A percentile compares a stretch with the other conserved stretches of the same genome.
phyloP scores from a whole-genome alignment of 345 rosid genomes.

The Citrus medica region DNA sequence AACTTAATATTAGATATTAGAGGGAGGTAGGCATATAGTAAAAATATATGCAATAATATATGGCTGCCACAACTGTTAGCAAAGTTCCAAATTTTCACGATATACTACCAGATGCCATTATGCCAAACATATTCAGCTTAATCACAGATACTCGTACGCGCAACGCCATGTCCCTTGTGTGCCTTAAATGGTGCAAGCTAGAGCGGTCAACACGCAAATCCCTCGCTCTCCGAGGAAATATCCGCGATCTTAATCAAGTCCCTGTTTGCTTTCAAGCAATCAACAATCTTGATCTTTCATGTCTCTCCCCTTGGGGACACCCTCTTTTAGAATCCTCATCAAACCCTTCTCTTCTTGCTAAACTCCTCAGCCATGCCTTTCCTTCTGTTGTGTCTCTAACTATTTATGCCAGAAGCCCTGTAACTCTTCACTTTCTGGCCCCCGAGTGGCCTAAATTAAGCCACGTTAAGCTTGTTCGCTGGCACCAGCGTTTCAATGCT shows the following conservation, averaged over 20 bases:
- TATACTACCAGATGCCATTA: constrained; percentile 56
- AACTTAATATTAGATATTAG: not conserved
- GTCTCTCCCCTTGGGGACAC: constrained; percentile 86
- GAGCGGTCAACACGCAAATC: constrained; percentile 73
- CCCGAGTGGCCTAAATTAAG: constrained; percentile 56
- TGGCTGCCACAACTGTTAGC: not conserved
- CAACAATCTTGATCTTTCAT: constrained; percentile 69
- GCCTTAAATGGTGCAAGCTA: constrained; percentile 54
- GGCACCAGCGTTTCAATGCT: constrained; percentile 68
- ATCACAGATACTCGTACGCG: constrained; percentile 63
- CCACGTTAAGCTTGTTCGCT: constrained; percentile 67
- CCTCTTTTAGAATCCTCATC: constrained; percentile 40
- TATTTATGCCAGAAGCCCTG: constrained; percentile 59
- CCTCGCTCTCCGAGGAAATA: constrained; percentile 87
- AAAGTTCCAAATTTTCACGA: constrained; percentile 2
- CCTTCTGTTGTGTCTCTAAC: constrained; percentile 45
- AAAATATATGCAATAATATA: not conserved
- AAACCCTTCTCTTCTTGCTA: constrained; percentile 46
- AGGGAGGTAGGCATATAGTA: not conserved
- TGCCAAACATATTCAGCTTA: constrained; percentile 44
- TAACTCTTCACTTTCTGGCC: constrained; percentile 46
- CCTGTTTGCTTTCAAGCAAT: constrained; percentile 66
- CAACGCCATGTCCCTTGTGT: constrained; percentile 67
- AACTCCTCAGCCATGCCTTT: constrained; percentile 48
- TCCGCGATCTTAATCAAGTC: constrained; percentile 51